phyloP scores from a whole-genome alignment of 352 stramenopile species.

The Phytophthora sojae region DNA sequence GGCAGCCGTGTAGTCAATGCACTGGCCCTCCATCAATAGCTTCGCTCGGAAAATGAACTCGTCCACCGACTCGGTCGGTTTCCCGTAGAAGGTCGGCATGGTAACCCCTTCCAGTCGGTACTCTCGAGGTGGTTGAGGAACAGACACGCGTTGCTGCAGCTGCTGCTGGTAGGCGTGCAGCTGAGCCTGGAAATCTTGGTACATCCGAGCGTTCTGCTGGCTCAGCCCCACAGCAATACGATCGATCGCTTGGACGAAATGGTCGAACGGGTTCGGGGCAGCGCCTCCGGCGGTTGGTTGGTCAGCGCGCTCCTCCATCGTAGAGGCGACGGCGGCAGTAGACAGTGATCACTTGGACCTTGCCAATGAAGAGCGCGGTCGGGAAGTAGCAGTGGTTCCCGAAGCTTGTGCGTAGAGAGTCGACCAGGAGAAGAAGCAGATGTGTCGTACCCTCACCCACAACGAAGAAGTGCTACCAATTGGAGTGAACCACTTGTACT shows the following conservation, averaged over 20 bases:
- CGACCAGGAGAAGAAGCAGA: too few species aligned
- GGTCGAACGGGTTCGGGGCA: background rate
- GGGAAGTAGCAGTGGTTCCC: too few species aligned
- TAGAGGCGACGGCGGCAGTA: background rate
- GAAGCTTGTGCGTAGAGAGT: too few species aligned
- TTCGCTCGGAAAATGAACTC: background rate
- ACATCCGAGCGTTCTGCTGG: background rate
- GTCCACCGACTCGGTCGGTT: background rate
- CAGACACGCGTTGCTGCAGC: background rate
- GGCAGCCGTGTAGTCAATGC: background rate
- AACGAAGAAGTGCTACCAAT: too few species aligned
- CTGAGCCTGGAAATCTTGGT: background rate
- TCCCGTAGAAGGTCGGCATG: background rate
- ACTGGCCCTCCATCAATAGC: background rate
- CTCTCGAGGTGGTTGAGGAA: background rate
- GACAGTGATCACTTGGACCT: background rate
- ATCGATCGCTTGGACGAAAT: background rate
- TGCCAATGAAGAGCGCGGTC: background rate
- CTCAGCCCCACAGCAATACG: background rate
- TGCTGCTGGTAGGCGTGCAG: background rate
- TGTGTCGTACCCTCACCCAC: too few species aligned
- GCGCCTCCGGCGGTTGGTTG: background rate
- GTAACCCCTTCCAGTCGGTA: background rate
- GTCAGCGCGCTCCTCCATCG: background rate
- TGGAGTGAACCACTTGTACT: too few species aligned